phyloP scores from a whole-genome alignment of 768 basidiomycete genomes.

The Psilocybe subaeruginosa region DNA sequence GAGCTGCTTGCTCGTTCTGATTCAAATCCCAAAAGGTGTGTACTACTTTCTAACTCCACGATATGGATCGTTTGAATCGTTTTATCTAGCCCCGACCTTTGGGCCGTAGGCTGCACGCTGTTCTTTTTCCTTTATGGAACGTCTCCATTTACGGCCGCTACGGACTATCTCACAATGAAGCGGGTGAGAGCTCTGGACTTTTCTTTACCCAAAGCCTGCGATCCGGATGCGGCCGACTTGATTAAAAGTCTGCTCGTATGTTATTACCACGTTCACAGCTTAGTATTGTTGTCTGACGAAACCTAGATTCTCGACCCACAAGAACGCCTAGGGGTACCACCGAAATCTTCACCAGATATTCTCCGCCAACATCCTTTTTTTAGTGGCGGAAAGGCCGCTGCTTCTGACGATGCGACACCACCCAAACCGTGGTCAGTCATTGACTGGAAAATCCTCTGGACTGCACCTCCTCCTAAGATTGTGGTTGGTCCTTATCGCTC shows the following conservation, averaged over 20 bases:
- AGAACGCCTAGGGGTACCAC: conserved; percentile 62
- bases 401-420: conserved; percentile 9
- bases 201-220: conserved; percentile 85
- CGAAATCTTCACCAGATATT: conserved; percentile 38
- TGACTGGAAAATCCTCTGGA: conserved; percentile 71
- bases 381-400: conserved; percentile 19
- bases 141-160: conserved; percentile 89
- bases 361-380: conserved; percentile 71
- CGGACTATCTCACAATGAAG: conserved; percentile 94
- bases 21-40: conserved; percentile 78
- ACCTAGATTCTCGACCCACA: conserved; percentile 58
- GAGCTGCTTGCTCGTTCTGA: conserved; percentile 61
- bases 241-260: conserved; percentile 76
- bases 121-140: conserved; percentile 92
- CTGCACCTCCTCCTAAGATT: conserved; percentile 56
- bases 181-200: conserved; percentile 91
- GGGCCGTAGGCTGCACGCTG: conserved; percentile 94
- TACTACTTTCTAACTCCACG: conserved; percentile 1
- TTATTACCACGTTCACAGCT: conserved; percentile 11
- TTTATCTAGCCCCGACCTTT: conserved; percentile 80
- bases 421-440: conserved; percentile 34
- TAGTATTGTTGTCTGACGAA: conserved; percentile 4
- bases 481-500: conserved; percentile 48
- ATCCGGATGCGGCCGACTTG: conserved; percentile 79
- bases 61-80: conserved; percentile 13